Evolutionary conservation across 441 rosid species (phyloP).

Genomic region (Pelargonium myrrhifolium): DNA sequence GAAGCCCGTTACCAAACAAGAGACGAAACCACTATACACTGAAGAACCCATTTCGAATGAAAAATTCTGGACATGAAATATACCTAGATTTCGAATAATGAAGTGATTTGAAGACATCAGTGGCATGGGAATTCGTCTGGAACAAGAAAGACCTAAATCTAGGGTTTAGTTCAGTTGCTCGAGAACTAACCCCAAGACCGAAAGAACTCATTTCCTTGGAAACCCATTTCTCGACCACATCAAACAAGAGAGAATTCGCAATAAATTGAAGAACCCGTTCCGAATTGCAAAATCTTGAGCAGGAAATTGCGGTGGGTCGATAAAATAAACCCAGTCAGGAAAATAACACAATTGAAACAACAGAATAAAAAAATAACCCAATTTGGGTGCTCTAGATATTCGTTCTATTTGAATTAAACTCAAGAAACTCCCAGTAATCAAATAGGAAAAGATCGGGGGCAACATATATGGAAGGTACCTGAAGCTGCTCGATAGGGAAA

Average conservation of each 20-base stretch:
- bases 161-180: background rate
- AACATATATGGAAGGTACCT: constrained; percentile 34
- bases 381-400: background rate
- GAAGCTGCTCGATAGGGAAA: constrained; percentile 85
- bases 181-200: background rate
- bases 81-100: background rate
- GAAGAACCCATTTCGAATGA: background rate
- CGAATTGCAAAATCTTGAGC: background rate
- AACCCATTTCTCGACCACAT: background rate
- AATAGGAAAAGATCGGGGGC: background rate
- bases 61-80: background rate
- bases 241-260: background rate
- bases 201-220: background rate
- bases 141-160: background rate
- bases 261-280: constrained; percentile 11
- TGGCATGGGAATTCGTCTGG: background rate
- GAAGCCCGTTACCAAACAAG: constrained; percentile 9
- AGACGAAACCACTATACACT: background rate
- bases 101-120: background rate
- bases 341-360: background rate
- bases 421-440: background rate
- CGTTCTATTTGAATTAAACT: background rate
- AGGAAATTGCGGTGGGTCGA: background rate
- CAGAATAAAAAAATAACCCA: constrained; percentile 18
- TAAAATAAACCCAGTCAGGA: background rate